These are phyloP conservation scores for Yamadazyma blattariae DNA, from an alignment of 1,139 yeast species.

Conservation along the genomic window DNA sequence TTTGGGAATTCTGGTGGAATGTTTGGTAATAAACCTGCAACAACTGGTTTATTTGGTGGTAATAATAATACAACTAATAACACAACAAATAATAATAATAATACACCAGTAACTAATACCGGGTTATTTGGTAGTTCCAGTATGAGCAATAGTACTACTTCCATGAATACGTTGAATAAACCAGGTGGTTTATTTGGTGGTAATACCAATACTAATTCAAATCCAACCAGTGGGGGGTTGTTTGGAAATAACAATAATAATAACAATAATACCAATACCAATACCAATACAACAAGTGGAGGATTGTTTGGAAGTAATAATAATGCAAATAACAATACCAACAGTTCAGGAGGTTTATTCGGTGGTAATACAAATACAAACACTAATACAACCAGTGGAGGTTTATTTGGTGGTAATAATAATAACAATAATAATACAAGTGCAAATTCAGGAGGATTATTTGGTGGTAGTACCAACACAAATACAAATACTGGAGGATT, in stretches of 20 bases:
- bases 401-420: constrained; percentile 31
- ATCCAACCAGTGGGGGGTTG: constrained; percentile 17
- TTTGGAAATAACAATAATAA: constrained; percentile 24
- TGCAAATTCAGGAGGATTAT: constrained; percentile 30
- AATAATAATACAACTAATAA: constrained; percentile 4
- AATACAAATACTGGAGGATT: constrained; percentile 3
- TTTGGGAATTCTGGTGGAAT: constrained; percentile 22
- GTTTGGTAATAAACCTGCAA: constrained; percentile 19
- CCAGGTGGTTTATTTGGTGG: constrained; percentile 17
- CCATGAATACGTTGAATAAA: too few relatives aligned
- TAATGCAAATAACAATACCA: constrained; percentile 7
- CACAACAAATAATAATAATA: constrained; percentile 8
- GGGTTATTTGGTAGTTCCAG: constrained; percentile 42
- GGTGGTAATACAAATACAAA: constrained; percentile 20
- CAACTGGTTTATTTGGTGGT: constrained; percentile 32
- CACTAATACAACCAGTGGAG: constrained; percentile 4
- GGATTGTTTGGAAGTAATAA: constrained; percentile 33
- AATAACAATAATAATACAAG: constrained; percentile 3
- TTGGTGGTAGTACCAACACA: constrained; percentile 24
- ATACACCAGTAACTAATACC: constrained; percentile 18
- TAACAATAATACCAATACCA: constrained; percentile 2
- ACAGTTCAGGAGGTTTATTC: constrained; percentile 42
- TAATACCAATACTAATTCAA: neutral
- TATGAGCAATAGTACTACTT: constrained; percentile 14
- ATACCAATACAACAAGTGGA: constrained; percentile 19